A percentile compares a stretch with the other conserved stretches of the same genome.
Evolutionary conservation across 164 flowering plant species (phyloP).

Genomic region (Nelumbo lutea): DNA sequence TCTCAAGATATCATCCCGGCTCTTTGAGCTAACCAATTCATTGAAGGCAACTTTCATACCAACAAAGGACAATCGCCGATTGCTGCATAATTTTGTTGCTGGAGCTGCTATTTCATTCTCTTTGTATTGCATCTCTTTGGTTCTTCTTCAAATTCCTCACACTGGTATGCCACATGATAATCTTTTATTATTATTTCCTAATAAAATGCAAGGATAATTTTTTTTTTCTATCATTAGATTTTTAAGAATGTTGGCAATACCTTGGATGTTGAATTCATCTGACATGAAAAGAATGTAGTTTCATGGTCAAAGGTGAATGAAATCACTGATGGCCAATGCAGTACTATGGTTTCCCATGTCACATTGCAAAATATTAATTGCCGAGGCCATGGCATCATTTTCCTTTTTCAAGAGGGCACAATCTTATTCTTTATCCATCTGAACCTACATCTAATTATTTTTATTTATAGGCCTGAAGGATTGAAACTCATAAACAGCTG

Average conservation of each 20-base stretch:
- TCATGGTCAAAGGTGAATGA: background rate
- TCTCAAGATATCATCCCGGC: slow-evolving; percentile 3
- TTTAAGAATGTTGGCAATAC: background rate
- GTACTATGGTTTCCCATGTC: background rate
- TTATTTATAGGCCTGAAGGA: slow-evolving; percentile 23
- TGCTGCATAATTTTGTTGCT: slow-evolving; percentile 54
- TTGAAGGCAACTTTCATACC: slow-evolving; percentile 72
- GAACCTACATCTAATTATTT: background rate
- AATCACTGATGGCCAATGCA: background rate
- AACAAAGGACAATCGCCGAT: slow-evolving; percentile 60
- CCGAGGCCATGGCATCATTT: background rate
- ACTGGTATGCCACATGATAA: slow-evolving; percentile 30
- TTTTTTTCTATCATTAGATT: background rate
- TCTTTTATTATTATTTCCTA: background rate
- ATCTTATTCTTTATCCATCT: background rate
- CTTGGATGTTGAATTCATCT: background rate
- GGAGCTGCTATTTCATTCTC: slow-evolving; percentile 51
- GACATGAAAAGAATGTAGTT: background rate
- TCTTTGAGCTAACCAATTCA: slow-evolving; percentile 40
- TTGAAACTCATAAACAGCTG: background rate
- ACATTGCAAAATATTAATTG: background rate
- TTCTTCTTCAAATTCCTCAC: slow-evolving; percentile 69
- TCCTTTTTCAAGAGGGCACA: background rate
- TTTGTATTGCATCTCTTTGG: slow-evolving; percentile 54
- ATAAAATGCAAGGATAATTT: background rate